Evolutionary conservation across 2,329 filamentous ascomycete genomes (phyloP).

Genomic region (Acephala macrosclerotiorum): DNA sequence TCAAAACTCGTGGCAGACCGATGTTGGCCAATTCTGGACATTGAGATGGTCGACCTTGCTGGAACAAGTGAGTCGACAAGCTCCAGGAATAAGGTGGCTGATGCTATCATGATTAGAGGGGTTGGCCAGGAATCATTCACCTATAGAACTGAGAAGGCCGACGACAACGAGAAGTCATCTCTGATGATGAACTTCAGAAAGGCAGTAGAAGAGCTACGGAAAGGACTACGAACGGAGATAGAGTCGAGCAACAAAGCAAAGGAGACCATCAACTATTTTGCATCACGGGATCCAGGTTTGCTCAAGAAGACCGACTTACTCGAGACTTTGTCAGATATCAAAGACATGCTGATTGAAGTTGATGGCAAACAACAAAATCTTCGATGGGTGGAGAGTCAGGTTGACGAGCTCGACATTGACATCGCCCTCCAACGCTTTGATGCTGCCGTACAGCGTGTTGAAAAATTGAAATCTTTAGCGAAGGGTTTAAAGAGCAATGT

Average conservation of each 20-base stretch:
- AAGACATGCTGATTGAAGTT: slow-evolving; percentile 91
- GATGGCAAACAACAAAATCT: slow-evolving; percentile 97
- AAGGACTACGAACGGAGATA: slow-evolving; percentile 83
- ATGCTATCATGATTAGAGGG: slow-evolving; percentile 87
- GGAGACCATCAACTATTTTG: slow-evolving; percentile 87
- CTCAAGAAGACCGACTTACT: slow-evolving; percentile 82
- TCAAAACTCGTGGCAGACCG: slow-evolving; percentile 90
- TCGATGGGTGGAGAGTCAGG: slow-evolving; percentile 92
- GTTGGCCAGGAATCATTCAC: slow-evolving; percentile 93
- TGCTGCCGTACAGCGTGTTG: slow-evolving; percentile 81
- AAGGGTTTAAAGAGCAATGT: slow-evolving; percentile 83
- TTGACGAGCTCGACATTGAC: slow-evolving; percentile 95
- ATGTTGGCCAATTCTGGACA: slow-evolving; percentile 92
- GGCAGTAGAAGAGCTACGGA: slow-evolving; percentile 89
- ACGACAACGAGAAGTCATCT: slow-evolving; percentile 78
- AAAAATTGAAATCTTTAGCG: slow-evolving; percentile 82
- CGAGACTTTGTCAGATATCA: slow-evolving; percentile 78
- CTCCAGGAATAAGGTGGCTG: slow-evolving; percentile 71
- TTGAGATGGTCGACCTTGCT: slow-evolving; percentile 89
- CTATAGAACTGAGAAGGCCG: slow-evolving; percentile 86
- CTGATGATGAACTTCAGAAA: slow-evolving; percentile 91
- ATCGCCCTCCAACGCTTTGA: slow-evolving; percentile 92
- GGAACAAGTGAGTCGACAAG: slow-evolving; percentile 65
- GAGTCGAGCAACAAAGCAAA: slow-evolving; percentile 85
- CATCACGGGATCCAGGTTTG: slow-evolving; percentile 77